Evolutionary conservation across 169 alveolate species (phyloP).

Genomic region (Plasmodium knowlesi): DNA sequence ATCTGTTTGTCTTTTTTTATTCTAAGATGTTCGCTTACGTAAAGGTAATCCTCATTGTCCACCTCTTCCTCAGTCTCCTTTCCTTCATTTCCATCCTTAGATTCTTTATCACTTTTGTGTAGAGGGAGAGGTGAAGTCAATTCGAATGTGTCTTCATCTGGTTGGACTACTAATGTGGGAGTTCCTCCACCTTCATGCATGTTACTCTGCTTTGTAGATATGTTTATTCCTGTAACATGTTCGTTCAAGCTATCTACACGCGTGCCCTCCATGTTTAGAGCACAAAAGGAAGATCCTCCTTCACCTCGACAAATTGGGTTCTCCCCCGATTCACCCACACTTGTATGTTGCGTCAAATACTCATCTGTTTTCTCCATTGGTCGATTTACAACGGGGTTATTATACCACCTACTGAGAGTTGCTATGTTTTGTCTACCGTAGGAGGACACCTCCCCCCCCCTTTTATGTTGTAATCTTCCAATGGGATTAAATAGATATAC

Average conservation of each 20-base stretch:
- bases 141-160: background rate
- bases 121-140: background rate
- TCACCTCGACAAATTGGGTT: background rate
- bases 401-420: background rate
- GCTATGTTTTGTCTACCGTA: background rate
- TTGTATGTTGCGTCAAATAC: background rate
- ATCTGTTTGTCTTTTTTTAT: slow-evolving; percentile 36
- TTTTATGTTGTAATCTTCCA: background rate
- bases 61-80: background rate
- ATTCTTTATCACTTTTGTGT: background rate
- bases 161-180: background rate
- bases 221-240: background rate
- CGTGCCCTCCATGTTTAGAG: background rate
- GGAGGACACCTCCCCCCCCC: background rate
- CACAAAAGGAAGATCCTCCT: background rate
- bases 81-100: background rate
- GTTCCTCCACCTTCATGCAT: background rate
- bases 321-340: background rate
- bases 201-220: background rate
- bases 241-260: background rate
- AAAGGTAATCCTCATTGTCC: slow-evolving; percentile 9
- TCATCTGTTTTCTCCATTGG: background rate
- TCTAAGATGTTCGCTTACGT: slow-evolving; percentile 48
- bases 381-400: background rate
- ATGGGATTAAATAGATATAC: background rate